Conservation (phyloP, 2,329 filamentous ascomycete genomes). For the Chaetomium strumarium region DNA sequence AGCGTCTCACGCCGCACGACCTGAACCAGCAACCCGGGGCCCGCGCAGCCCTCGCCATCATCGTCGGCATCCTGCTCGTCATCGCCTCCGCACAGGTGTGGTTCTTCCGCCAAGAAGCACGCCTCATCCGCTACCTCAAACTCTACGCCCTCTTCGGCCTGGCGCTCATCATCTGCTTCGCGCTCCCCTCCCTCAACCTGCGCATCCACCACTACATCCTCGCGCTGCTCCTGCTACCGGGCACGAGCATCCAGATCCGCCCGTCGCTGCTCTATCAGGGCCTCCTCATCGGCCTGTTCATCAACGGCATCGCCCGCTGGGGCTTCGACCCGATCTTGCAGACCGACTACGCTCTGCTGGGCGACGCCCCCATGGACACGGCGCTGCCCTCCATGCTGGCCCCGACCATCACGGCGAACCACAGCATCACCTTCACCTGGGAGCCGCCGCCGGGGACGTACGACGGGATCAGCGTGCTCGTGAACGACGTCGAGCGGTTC, state of each 20-base stretch:
- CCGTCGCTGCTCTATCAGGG: conserved; percentile 84
- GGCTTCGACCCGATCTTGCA: conserved; percentile 86
- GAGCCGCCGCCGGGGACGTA: conserved; percentile 45
- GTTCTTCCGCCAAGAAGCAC: conserved; percentile 79
- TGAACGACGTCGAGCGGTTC: conserved; percentile 81
- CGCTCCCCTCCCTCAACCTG: conserved; percentile 70
- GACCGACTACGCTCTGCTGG: conserved; percentile 66
- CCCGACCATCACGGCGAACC: conserved; percentile 38
- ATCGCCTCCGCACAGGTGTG: conserved; percentile 74
- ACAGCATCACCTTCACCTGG: conserved; percentile 59
- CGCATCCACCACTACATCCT: conserved; percentile 95
- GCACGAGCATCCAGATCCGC: conserved; percentile 82
- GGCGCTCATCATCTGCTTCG: conserved; percentile 63
- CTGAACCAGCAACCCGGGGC: conserved; percentile 85
- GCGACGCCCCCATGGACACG: conserved; percentile 59
- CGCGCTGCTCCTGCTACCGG: conserved; percentile 77
- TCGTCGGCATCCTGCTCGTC: conserved; percentile 63
- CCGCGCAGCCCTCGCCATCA: conserved; percentile 70
- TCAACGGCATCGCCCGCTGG: conserved; percentile 92
- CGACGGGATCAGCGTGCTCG: conserved; percentile 72
- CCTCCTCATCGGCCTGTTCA: conserved; percentile 80
- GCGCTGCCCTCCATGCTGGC: conserved; percentile 49
- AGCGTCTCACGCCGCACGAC: conserved; percentile 85
- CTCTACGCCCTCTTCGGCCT: conserved; percentile 66
- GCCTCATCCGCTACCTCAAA: conserved; percentile 69